Base-by-base conservation (phyloP, 768 basidiomycete species). In the Psilocybe cyanescens region DNA sequence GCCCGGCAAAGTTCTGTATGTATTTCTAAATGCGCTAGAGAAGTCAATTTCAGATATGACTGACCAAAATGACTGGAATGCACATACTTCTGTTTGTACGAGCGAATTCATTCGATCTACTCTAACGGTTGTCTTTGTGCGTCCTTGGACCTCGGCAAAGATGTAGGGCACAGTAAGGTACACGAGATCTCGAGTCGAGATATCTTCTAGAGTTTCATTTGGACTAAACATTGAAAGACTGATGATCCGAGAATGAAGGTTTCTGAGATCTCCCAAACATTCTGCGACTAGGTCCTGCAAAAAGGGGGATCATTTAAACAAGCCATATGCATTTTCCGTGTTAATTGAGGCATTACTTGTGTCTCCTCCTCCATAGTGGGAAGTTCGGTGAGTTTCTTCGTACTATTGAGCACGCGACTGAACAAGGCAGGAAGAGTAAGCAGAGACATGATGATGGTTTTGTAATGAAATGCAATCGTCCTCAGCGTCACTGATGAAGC, bases 171-270 rank as follows among this genome's bases (percentile, higher is more conserved):
- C 86, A 44, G 87, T 78, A 9, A 97, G 79, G 73, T 92, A 95
- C 1, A 89, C 76, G 37, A 95, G 76, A 75, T 95, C 86, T 35
- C 80, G 75, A 1, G 94, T 93, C 2, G 90, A 80, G 58, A 97
- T 86, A 72, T 97, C 94, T 48, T 94, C 90, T 16, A 95, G 76
- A 0, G 80, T 80, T 69, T 97, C 94, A 68, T 96, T 96, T 3
- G 88, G 79, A 60, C 93, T 95, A 76, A 96, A 94, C 37, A 96
- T 75, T 0, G 86, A 83, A 47, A 95, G 78, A 41, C 79, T 81
- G 28, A 80, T 65, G 58, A 94, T 79, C 28, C 86, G 83, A 33
- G 80, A 75, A 49, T 78, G 75, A 41, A 91, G 73, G 46, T 77
- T 75, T 28, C 76, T 75, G 31, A 95, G 76, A 76, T 92, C 86